Evolutionary conservation across 306 rosid species (phyloP).

Genomic region (Canavalia gladiata): DNA sequence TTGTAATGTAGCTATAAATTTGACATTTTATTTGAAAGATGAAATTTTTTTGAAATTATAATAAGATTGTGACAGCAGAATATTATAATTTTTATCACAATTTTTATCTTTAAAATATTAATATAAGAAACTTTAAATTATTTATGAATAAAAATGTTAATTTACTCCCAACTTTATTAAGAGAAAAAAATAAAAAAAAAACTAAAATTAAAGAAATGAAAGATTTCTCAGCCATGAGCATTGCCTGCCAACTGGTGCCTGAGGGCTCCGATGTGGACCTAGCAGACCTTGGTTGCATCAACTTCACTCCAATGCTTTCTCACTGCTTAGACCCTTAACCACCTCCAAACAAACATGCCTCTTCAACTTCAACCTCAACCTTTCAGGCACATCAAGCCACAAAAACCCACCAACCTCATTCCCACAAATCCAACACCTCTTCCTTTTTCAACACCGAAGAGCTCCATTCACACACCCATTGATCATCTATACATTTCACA

Average conservation of each 20-base stretch:
- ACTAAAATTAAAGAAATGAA: too few species aligned
- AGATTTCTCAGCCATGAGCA: not conserved
- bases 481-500: conserved; percentile 64
- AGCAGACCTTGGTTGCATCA: not conserved
- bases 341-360: conserved; percentile 13
- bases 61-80: too few species aligned
- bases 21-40: too few species aligned
- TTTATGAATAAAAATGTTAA: too few species aligned
- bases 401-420: conserved; percentile 16
- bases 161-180: too few species aligned
- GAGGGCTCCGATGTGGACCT: not conserved
- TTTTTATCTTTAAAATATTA: too few species aligned
- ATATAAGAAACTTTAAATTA: too few species aligned
- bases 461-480: conserved; percentile 33
- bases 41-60: too few species aligned
- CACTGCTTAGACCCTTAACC: not conserved
- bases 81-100: too few species aligned
- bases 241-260: not conserved
- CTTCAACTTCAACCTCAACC: conserved; percentile 38
- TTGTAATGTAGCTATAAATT: too few species aligned
- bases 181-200: too few species aligned
- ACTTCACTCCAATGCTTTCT: not conserved
- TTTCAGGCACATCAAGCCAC: conserved; percentile 11
- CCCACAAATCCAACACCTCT: conserved; percentile 1
- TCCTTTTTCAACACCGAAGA: too few species aligned